Evolutionary conservation across 108 stramenopile species (phyloP).

Genomic region (Cyclotella atomus): DNA sequence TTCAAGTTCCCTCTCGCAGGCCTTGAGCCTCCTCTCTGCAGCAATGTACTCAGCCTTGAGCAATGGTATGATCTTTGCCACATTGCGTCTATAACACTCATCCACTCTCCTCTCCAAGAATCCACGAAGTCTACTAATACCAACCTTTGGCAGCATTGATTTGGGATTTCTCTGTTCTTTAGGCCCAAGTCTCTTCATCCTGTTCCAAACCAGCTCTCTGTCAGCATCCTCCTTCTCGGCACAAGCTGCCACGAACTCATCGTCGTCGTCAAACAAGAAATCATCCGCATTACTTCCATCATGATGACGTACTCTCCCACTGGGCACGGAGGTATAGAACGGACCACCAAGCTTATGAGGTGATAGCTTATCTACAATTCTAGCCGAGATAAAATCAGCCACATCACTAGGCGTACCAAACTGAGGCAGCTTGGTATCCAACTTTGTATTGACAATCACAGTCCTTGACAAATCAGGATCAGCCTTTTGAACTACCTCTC

Average conservation of each 20-base stretch:
- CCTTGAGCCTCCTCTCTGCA: slow-evolving; percentile 69
- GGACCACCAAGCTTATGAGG: slow-evolving; percentile 92
- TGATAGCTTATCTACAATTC: slow-evolving; percentile 70
- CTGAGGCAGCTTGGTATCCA: slow-evolving; percentile 94
- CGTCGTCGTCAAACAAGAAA: slow-evolving; percentile 78
- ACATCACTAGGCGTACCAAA: slow-evolving; percentile 85
- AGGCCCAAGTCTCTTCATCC: slow-evolving; percentile 35
- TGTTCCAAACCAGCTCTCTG: slow-evolving; percentile 48
- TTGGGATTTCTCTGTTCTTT: slow-evolving; percentile 37
- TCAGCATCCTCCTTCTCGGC: slow-evolving; percentile 67
- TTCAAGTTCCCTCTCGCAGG: slow-evolving; percentile 80
- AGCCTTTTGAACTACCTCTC: slow-evolving; percentile 80
- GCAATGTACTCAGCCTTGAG: slow-evolving; percentile 81
- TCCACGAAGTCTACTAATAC: slow-evolving; percentile 77
- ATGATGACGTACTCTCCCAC: slow-evolving; percentile 79
- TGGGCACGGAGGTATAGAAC: slow-evolving; percentile 93
- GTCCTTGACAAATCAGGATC: slow-evolving; percentile 91
- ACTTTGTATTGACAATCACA: slow-evolving; percentile 93
- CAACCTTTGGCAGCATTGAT: slow-evolving; percentile 62
- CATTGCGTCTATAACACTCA: slow-evolving; percentile 90
- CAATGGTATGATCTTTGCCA: slow-evolving; percentile 90
- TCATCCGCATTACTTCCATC: slow-evolving; percentile 39
- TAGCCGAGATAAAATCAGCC: slow-evolving; percentile 80
- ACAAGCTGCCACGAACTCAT: slow-evolving; percentile 74
- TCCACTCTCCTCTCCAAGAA: slow-evolving; percentile 92